Conservation (phyloP, 768 basidiomycete genomes). For the Kwoniella mangroviensis region DNA sequence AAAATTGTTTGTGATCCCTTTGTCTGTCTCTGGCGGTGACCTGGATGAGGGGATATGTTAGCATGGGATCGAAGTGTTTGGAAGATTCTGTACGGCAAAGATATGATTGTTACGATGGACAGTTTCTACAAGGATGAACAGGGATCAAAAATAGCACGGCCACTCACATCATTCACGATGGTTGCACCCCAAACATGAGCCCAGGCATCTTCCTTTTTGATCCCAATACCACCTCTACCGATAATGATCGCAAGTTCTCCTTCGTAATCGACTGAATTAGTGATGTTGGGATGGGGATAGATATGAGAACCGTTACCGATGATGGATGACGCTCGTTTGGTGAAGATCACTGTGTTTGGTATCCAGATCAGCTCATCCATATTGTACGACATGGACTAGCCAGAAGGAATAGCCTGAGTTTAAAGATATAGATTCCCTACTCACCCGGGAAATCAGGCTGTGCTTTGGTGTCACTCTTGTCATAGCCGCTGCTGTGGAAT, state of each 20-base stretch:
- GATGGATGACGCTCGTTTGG: conserved; percentile 53
- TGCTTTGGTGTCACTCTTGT: conserved; percentile 38
- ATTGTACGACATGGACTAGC: neutral
- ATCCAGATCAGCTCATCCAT: neutral
- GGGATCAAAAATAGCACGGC: neutral
- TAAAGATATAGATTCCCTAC: neutral
- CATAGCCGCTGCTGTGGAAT: conserved; percentile 41
- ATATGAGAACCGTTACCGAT: conserved; percentile 36
- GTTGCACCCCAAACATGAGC: conserved; percentile 50
- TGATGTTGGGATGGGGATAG: conserved; percentile 46
- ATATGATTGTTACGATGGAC: too few species aligned
- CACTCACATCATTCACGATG: conserved; percentile 42
- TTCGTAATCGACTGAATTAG: conserved; percentile 51
- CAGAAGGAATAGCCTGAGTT: neutral
- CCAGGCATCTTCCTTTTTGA: conserved; percentile 52
- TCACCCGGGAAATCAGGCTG: conserved; percentile 42
- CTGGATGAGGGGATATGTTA: conserved; percentile 6
- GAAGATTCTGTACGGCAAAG: neutral
- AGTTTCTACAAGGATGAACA: neutral
- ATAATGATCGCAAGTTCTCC: conserved; percentile 53
- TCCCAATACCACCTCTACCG: conserved; percentile 44
- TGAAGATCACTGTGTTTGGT: conserved; percentile 45
- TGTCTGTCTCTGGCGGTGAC: conserved; percentile 52
- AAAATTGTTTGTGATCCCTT: conserved; percentile 55
- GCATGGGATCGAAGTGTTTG: neutral